A percentile compares a stretch with the other conserved stretches of the same genome.
These are phyloP conservation scores for Globisporangium abappressorium DNA, from an alignment of 352 stramenopile species.

Conservation along the genomic window DNA sequence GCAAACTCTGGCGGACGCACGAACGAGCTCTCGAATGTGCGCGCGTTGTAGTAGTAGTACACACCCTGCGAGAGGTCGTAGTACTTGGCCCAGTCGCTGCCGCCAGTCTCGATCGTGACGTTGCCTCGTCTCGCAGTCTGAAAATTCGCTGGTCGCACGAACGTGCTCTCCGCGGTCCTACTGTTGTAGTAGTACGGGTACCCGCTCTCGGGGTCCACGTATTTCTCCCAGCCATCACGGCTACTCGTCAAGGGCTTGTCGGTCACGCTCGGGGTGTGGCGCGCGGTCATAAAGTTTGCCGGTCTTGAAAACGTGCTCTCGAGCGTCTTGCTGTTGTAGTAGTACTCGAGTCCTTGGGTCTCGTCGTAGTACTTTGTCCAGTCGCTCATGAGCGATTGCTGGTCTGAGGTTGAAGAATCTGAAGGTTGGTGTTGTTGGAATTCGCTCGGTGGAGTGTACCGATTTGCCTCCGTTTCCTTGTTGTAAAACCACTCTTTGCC, in stretches of 20 bases:
- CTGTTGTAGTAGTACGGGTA: conserved; percentile 83
- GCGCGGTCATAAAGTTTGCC: conserved; percentile 27
- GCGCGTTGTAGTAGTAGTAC: conserved; percentile 72
- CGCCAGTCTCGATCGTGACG: conserved; percentile 7
- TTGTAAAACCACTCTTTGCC: conserved; percentile 73
- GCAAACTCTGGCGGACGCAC: conserved; percentile 38
- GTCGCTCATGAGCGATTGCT: conserved; percentile 16
- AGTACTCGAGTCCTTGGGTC: conserved; percentile 60
- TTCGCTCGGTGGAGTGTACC: conserved; percentile 38
- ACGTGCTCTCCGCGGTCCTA: conserved; percentile 68
- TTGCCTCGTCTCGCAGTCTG: conserved; percentile 19
- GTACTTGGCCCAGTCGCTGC: conserved; percentile 46
- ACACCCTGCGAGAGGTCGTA: conserved; percentile 44
- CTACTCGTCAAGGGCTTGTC: conserved; percentile 16
- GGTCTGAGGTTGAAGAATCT: not conserved
- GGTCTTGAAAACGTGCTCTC: conserved; percentile 31
- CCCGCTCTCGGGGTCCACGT: conserved; percentile 42
- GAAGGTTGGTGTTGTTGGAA: conserved; percentile 12
- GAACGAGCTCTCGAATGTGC: conserved; percentile 40
- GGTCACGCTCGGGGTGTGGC: not conserved
- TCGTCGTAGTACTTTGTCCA: conserved; percentile 76
- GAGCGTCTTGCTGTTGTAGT: conserved; percentile 37
- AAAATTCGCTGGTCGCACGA: conserved; percentile 23
- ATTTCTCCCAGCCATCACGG: conserved; percentile 41
- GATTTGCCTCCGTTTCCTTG: conserved; percentile 51